Evolutionary conservation across 177 flowering plant genomes (phyloP).

Genomic region (Telopea speciosissima): DNA sequence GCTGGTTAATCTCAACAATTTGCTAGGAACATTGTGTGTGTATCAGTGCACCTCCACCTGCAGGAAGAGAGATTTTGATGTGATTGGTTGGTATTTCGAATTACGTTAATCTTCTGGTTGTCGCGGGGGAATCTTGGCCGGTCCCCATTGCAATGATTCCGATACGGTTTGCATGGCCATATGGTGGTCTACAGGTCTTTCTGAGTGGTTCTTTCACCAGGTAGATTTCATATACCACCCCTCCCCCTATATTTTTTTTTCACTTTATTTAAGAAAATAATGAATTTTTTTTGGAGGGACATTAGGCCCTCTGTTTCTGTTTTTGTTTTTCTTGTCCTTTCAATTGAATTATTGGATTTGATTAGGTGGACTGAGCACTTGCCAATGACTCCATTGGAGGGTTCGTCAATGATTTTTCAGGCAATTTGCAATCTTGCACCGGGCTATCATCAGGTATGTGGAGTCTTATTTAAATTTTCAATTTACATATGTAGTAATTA

Average conservation of each 20-base stretch:
- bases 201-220: slow-evolving; percentile 26
- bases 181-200: slow-evolving; percentile 29
- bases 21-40: neutral
- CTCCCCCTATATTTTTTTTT: too few species aligned
- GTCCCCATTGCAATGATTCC: slow-evolving; percentile 19
- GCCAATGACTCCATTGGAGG: slow-evolving; percentile 23
- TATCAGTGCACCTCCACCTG: neutral
- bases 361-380: slow-evolving; percentile 25
- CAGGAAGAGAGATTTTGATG: neutral
- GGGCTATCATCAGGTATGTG: slow-evolving; percentile 26
- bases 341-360: neutral
- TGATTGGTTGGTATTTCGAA: neutral
- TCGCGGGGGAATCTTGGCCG: slow-evolving; percentile 4
- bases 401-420: slow-evolving; percentile 24
- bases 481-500: too few species aligned
- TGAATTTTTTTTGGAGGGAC: neutral
- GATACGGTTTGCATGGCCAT: slow-evolving; percentile 27
- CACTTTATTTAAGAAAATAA: too few species aligned
- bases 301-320: neutral
- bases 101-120: neutral
- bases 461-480: neutral
- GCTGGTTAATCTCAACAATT: neutral
- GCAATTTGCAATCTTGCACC: slow-evolving; percentile 19
- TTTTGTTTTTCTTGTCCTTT: neutral
- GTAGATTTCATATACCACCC: slow-evolving; percentile 2